Conservation (phyloP, 2,329 filamentous ascomycete genomes). For the Xylaria multiplex region DNA sequence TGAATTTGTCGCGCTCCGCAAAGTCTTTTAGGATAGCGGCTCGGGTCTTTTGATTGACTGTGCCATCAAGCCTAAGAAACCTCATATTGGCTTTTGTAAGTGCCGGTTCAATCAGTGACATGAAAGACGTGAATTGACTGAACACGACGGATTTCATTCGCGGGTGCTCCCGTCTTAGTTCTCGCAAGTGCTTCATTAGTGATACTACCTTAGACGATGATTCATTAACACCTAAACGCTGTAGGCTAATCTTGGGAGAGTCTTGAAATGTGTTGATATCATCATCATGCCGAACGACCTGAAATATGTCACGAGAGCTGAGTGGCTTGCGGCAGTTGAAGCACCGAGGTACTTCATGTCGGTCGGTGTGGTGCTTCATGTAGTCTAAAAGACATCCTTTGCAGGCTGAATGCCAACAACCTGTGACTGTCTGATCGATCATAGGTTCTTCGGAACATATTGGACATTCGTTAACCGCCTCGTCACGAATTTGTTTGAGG, state of each 20-base stretch:
- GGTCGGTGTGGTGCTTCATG: conserved; percentile 85
- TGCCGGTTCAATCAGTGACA: conserved; percentile 88
- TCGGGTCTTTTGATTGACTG: conserved; percentile 86
- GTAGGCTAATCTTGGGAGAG: conserved; percentile 66
- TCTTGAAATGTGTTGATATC: conserved; percentile 47
- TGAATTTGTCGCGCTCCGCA: conserved; percentile 67
- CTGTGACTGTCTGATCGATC: conserved; percentile 92
- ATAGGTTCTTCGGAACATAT: conserved; percentile 96
- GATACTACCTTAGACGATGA: conserved; percentile 91
- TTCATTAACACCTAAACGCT: conserved; percentile 68
- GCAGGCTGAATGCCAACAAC: conserved; percentile 97
- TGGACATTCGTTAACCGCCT: conserved; percentile 88
- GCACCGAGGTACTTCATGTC: conserved; percentile 79
- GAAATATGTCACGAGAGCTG: conserved; percentile 86
- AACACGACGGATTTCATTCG: conserved; percentile 90
- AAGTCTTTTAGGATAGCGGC: conserved; percentile 83
- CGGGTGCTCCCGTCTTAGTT: conserved; percentile 71
- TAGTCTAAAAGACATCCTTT: conserved; percentile 92
- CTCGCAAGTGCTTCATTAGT: conserved; percentile 78
- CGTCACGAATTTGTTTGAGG: conserved; percentile 88
- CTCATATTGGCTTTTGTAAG: conserved; percentile 76
- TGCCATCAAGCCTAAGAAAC: conserved; percentile 89
- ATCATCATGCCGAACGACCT: conserved; percentile 84
- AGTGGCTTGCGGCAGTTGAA: conserved; percentile 90
- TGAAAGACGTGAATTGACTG: conserved; percentile 96